Percentiles rank a stretch among this genome's conserved stretches.
These are phyloP conservation scores for Trametes meyenii DNA, from an alignment of 768 basidiomycete species.

Conservation along the genomic window DNA sequence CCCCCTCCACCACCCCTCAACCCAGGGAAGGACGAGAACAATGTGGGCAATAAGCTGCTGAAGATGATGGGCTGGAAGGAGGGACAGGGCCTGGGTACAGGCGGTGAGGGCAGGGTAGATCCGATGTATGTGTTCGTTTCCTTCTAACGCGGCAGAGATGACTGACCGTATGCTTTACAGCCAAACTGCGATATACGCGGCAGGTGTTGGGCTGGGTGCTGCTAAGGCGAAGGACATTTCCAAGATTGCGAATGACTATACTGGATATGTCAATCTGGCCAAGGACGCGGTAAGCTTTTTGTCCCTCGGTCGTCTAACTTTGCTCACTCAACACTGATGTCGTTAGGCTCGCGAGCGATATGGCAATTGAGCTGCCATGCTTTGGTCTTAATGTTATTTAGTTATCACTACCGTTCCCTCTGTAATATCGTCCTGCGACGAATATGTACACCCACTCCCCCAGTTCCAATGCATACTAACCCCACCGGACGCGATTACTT, in stretches of 20 bases:
- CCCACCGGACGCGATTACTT: no score
- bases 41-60: conserved; percentile 89
- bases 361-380: conserved; percentile 24
- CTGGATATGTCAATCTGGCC: conserved; percentile 33
- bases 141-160: not conserved
- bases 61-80: conserved; percentile 99
- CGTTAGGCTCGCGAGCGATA: conserved; percentile 40
- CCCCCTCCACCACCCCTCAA: conserved; percentile 66
- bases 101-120: conserved; percentile 83
- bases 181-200: conserved; percentile 82
- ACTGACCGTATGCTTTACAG: conserved; percentile 39
- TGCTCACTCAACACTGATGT: not conserved
- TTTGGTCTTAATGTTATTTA: not conserved
- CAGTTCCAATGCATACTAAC: no score
- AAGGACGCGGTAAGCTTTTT: conserved; percentile 33
- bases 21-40: conserved; percentile 79
- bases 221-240: conserved; percentile 83
- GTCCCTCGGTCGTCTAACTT: not conserved
- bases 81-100: conserved; percentile 82
- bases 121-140: conserved; percentile 64
- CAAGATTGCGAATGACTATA: conserved; percentile 32
- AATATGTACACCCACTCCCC: no score
- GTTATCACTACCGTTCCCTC: not conserved
- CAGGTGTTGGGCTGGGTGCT: conserved; percentile 90
- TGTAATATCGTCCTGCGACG: not conserved